Evolutionary conservation across 768 basidiomycete genomes (phyloP).

Genomic region (Macrolepiota albuminosa): DNA sequence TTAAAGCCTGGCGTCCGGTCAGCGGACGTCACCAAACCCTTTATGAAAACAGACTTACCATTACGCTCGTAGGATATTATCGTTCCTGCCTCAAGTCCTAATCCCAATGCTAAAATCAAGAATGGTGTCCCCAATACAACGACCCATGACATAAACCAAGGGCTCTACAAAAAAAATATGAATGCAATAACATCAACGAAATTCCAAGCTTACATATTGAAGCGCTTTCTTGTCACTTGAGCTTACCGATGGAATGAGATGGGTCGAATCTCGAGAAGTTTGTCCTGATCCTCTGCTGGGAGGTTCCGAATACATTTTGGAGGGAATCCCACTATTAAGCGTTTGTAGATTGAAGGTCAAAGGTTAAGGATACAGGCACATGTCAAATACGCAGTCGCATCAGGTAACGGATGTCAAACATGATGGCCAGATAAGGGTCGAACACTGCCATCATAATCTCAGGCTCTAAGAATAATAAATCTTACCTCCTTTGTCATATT

Average conservation of each 20-base stretch:
- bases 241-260: slow-evolving; percentile 45
- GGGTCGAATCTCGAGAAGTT: slow-evolving; percentile 37
- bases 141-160: slow-evolving; percentile 28
- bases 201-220: slow-evolving; percentile 38
- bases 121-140: slow-evolving; percentile 35
- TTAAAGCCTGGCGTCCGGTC: slow-evolving; percentile 38
- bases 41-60: slow-evolving; percentile 28
- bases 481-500: neutral
- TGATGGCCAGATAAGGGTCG: neutral
- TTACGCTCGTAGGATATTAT: slow-evolving; percentile 34
- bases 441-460: neutral
- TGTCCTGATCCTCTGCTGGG: slow-evolving; percentile 21
- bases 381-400: neutral
- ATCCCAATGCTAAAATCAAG: slow-evolving; percentile 40
- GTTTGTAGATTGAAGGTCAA: neutral
- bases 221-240: slow-evolving; percentile 28
- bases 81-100: slow-evolving; percentile 43
- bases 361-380: neutral
- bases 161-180: slow-evolving; percentile 21
- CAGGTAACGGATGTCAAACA: neutral
- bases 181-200: neutral
- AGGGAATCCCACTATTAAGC: neutral
- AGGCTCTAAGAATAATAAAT: neutral
- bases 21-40: neutral
- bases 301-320: slow-evolving; percentile 4